Base-by-base conservation (phyloP, 768 basidiomycete species). In the Butyriboletus loyo region DNA sequence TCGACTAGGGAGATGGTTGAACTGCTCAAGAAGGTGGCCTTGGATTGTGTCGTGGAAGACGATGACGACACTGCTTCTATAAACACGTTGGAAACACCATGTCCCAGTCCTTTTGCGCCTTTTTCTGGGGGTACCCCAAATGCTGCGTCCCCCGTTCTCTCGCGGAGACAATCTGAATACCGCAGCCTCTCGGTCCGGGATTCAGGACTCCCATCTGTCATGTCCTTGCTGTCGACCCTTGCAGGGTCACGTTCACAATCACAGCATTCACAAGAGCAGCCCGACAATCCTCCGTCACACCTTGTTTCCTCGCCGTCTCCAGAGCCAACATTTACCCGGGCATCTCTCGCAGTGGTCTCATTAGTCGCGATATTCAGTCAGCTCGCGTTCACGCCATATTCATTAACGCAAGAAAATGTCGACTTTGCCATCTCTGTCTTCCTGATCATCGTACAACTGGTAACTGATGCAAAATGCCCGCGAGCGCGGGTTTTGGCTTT, bases 401-500 rank as follows among this genome's bases (percentile, higher is more conserved):
- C 82, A 2, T 68, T 84, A 25, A 57, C 59, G 0, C 67, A 73
- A 40, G 69, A 66, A 37, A 83, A 81, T 56, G 68, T 83, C 32
- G 64, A 72, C 21, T 69, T 88, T 46, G 81, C 86, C 4, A 66
- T 83, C 7, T 71, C 71, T 1, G 67, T 90, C 15, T 89, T 80
- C 66, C 54, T 67, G 0, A 71, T 73, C 40, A 69, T 90, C 40
- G 61, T 89, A 14, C 67, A 73, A 19, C 66, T 87, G 14, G 63
- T 79, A 5, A 61, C 69, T 0, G 66, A 73, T 21, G 77, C 79
- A 2, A 76, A 73, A 55, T 82, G 83, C 9, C 60, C 82, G 0
- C 75, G 81, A 36, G 86, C 87, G 0, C 76, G 91, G 22, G 66
- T 98, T 17, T 74, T 83, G 13, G 77, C 87, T 5, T 73, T 98